Conservation (phyloP, 768 basidiomycete species). For the Tricholoma flavovirens region DNA sequence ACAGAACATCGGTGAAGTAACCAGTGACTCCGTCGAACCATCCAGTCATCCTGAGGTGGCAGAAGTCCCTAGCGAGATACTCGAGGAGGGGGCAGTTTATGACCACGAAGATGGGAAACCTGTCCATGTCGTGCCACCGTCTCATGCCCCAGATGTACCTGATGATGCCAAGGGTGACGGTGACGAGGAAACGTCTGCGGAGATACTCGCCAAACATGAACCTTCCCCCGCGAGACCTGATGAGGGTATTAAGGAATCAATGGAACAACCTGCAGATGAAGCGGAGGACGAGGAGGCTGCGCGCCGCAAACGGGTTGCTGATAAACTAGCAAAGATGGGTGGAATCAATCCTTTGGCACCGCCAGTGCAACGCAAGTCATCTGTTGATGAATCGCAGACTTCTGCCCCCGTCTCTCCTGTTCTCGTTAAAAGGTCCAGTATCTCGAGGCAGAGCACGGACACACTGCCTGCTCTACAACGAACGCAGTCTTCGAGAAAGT, state of each 20-base stretch:
- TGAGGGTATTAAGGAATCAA: constrained; percentile 5
- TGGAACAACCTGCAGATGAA: constrained; percentile 10
- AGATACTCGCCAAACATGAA: background rate
- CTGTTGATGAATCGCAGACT: constrained; percentile 1
- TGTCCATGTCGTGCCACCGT: background rate
- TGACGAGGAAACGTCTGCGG: background rate
- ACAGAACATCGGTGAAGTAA: constrained; percentile 13
- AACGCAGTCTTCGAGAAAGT: constrained; percentile 4
- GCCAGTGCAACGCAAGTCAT: background rate
- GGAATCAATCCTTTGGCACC: constrained; percentile 53
- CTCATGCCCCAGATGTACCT: background rate
- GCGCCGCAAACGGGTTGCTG: constrained; percentile 53
- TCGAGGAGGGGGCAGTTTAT: background rate
- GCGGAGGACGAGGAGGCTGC: constrained; percentile 47
- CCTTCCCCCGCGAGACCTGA: constrained; percentile 1
- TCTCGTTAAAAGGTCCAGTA: constrained; percentile 7
- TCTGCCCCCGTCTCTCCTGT: constrained; percentile 2
- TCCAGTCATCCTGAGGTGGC: background rate
- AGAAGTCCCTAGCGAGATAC: background rate
- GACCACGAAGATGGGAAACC: background rate
- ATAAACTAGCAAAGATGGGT: constrained; percentile 61
- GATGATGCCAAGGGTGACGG: constrained; percentile 4
- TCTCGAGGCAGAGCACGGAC: constrained; percentile 5
- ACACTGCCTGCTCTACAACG: constrained; percentile 2
- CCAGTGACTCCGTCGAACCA: constrained; percentile 4